Evolutionary conservation across 2,329 filamentous ascomycete species (phyloP), one percentile per base, ranked within the genome.

Genomic region (Trichoderma gracile): DNA sequence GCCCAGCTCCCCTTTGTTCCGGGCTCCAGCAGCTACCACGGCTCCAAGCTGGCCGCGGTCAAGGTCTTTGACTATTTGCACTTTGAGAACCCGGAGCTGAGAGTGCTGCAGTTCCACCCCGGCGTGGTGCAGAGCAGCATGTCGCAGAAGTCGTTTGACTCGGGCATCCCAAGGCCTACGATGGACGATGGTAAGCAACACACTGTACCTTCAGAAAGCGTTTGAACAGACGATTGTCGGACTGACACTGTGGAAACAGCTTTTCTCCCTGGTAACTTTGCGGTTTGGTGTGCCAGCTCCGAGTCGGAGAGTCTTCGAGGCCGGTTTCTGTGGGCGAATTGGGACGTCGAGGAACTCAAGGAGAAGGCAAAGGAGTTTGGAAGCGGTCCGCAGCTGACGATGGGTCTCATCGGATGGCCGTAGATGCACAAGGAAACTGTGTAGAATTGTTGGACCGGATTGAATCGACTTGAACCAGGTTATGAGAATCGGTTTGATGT

Each of bases 301-400:
- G 80, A 84, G 66, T 80, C 82, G 0, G 69, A 67, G 6, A 83
- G 84, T 66, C 68, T 84, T 27, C 79, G 77, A 46, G 74, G 77
- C 3, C 80, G 78, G 53, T 78, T 79, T 23, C 68, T 83, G 0
- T 84, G 80, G 78, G 75, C 77, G 12, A 80, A 80, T 23, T 84
- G 81, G 82, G 82, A 84, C 69, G 76, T 83, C 0, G 75, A 80
- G 45, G 81, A 84, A 67, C 74, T 84, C 40, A 79, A 71, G 46
- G 75, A 74, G 3, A 70, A 73, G 43, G 75, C 73, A 5, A 70
- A 73, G 25, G 74, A 79, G 65, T 71, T 82, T 54, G 47, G 60
- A 12, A 66, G 69, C 3, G 46, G 63, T 49, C 55, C 54, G n/a
- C 71, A 61, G 45, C 67, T 72, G 25, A 71, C 71, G 2, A 40